Evolutionary conservation across 805 yeast species (phyloP).

Genomic region (Babjeviella inositovora): DNA sequence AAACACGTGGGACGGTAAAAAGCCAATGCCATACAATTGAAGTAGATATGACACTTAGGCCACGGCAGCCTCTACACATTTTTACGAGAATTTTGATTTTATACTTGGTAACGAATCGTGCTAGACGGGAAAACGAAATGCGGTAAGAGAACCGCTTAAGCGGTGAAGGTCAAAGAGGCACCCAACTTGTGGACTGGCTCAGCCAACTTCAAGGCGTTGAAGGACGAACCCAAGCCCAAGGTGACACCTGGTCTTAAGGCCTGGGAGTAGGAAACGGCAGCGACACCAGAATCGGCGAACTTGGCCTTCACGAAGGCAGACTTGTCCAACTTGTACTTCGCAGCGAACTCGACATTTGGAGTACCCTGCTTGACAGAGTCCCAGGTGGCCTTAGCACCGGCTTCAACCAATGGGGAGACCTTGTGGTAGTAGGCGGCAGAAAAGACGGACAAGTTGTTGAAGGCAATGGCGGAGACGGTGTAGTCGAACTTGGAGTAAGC

Average conservation of each 20-base stretch:
- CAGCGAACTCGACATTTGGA: constrained; percentile 85
- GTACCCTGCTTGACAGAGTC: constrained; percentile 68
- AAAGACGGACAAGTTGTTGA: constrained; percentile 76
- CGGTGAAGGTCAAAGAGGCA: constrained; percentile 83
- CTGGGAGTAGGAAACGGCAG: constrained; percentile 90
- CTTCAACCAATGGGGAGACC: constrained; percentile 83
- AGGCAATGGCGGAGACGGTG: constrained; percentile 72
- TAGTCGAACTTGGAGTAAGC: constrained; percentile 87
- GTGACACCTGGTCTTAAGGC: constrained; percentile 91
- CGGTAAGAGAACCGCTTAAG: constrained; percentile 25
- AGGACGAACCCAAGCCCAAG: constrained; percentile 91
- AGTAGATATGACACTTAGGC: too few relatives aligned
- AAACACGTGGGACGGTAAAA: too few relatives aligned
- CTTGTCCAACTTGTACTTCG: constrained; percentile 83
- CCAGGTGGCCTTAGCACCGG: constrained; percentile 96
- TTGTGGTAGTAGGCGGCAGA: constrained; percentile 96
- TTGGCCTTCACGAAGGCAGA: constrained; percentile 91
- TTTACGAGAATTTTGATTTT: too few relatives aligned
- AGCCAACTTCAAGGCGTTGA: constrained; percentile 87
- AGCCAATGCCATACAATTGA: too few relatives aligned
- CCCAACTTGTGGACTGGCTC: constrained; percentile 98
- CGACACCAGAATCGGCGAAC: constrained; percentile 90
- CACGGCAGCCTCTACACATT: too few relatives aligned
- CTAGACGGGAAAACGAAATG: too few relatives aligned
- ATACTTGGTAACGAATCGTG: too few relatives aligned